Percentiles rank a stretch among this genome's conserved stretches.
These are phyloP conservation scores for Blastobotrys indianensis DNA, from an alignment of 1,139 yeast genomes.

Conservation along the genomic window DNA sequence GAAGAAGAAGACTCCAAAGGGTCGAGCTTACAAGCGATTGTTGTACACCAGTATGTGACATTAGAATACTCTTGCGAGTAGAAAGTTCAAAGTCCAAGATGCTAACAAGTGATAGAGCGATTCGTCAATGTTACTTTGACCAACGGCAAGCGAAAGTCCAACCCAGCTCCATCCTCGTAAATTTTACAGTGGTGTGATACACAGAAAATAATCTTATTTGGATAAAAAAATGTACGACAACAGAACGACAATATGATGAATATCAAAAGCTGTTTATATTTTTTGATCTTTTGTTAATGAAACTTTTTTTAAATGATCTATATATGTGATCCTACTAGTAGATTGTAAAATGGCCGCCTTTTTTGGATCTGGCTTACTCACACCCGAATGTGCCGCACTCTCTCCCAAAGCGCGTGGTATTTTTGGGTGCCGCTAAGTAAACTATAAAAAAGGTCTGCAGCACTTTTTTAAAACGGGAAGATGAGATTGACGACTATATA, in stretches of 20 bases:
- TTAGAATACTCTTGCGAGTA: neutral
- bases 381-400: no score
- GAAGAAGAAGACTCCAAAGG: conserved; percentile 77
- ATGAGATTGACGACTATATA: no score
- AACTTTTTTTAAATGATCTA: no score
- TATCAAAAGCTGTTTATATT: neutral
- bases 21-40: conserved; percentile 96
- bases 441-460: no score
- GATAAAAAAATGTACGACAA: neutral
- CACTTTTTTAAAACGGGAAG: no score
- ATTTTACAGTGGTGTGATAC: conserved; percentile 1
- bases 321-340: no score
- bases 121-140: conserved; percentile 96
- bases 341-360: no score
- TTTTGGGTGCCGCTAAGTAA: no score
- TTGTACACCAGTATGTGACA: conserved; percentile 77
- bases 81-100: neutral
- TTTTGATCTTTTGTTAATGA: neutral
- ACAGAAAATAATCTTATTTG: neutral
- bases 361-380: no score
- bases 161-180: conserved; percentile 72
- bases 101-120: conserved; percentile 41
- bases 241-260: neutral
- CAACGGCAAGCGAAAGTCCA: conserved; percentile 98
- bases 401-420: no score